Percentiles rank a stretch among this genome's conserved stretches.
Evolutionary conservation across 78 protist species (phyloP).

Genomic region (Isochrysis galbana): DNA sequence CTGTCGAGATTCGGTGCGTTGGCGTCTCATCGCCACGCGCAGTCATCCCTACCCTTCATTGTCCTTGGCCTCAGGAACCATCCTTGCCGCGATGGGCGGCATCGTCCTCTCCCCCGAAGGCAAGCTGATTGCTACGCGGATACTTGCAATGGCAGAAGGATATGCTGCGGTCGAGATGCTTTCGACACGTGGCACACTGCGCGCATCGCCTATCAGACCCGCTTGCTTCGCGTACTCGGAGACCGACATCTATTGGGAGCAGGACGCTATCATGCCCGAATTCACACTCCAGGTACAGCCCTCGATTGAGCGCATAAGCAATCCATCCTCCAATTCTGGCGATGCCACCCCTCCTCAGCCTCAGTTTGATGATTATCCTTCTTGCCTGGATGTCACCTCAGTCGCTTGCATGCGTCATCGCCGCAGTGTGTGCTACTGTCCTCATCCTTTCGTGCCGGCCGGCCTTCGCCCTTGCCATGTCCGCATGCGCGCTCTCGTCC

Average conservation of each 20-base stretch:
- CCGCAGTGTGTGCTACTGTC: background rate
- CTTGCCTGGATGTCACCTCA: too few species aligned
- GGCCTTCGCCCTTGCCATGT: background rate
- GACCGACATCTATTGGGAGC: background rate
- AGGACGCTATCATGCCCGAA: background rate
- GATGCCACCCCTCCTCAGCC: too few species aligned
- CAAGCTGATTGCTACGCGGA: background rate
- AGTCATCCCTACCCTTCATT: too few species aligned
- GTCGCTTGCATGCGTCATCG: background rate
- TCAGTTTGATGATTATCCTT: too few species aligned
- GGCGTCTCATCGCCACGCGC: too few species aligned
- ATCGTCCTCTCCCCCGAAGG: background rate
- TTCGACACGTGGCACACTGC: background rate
- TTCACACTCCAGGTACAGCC: too few species aligned
- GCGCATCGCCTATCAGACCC: background rate
- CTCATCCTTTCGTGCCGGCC: background rate
- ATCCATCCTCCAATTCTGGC: too few species aligned
- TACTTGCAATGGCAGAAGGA: background rate
- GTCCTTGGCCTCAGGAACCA: too few species aligned
- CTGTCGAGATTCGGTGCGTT: too few species aligned
- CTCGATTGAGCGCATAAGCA: too few species aligned
- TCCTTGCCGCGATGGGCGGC: background rate
- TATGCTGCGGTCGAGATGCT: background rate
- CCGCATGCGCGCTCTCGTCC: background rate
- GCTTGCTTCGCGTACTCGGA: background rate